phyloP scores from a whole-genome alignment of 1,284 basidiomycete species.

The Trichosporon ovoides region DNA sequence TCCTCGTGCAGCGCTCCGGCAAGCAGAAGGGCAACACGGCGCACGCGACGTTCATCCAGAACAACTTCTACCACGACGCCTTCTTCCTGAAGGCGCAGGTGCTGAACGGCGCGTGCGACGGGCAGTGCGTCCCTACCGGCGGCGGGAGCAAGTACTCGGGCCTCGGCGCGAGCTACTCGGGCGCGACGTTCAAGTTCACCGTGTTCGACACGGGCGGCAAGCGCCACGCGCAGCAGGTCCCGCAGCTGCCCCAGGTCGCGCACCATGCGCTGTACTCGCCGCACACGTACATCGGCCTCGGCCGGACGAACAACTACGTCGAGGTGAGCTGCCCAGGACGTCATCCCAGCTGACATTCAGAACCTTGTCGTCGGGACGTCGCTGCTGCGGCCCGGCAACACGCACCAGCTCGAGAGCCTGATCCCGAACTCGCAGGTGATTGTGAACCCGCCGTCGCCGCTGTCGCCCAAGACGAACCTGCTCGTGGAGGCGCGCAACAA shows the following conservation, averaged over 20 bases:
- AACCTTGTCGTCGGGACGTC: slow-evolving; percentile 89
- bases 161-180: slow-evolving; percentile 87
- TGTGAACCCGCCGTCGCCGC: slow-evolving; percentile 66
- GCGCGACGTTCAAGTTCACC: slow-evolving; percentile 95
- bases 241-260: slow-evolving; percentile 84
- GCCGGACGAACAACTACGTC: slow-evolving; percentile 99
- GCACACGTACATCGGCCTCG: slow-evolving; percentile 93
- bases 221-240: slow-evolving; percentile 85
- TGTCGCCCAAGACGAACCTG: slow-evolving; percentile 4
- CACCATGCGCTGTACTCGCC: slow-evolving; percentile 86
- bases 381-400: slow-evolving; percentile 61
- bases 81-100: slow-evolving; percentile 98
- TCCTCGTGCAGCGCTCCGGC: slow-evolving; percentile 80
- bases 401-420: slow-evolving; percentile 87
- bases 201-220: slow-evolving; percentile 87
- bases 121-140: slow-evolving; percentile 63
- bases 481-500: slow-evolving; percentile 31
- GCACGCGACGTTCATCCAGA: slow-evolving; percentile 75
- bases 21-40: slow-evolving; percentile 48
- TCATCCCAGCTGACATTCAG: slow-evolving; percentile 23
- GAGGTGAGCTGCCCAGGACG: slow-evolving; percentile 53
- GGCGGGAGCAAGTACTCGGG: slow-evolving; percentile 70
- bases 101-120: slow-evolving; percentile 85
- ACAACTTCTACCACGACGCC: slow-evolving; percentile 97
- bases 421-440: slow-evolving; percentile 97